Conservation (phyloP, 2,329 filamentous ascomycete genomes). For the Ceratocystis destructans region DNA sequence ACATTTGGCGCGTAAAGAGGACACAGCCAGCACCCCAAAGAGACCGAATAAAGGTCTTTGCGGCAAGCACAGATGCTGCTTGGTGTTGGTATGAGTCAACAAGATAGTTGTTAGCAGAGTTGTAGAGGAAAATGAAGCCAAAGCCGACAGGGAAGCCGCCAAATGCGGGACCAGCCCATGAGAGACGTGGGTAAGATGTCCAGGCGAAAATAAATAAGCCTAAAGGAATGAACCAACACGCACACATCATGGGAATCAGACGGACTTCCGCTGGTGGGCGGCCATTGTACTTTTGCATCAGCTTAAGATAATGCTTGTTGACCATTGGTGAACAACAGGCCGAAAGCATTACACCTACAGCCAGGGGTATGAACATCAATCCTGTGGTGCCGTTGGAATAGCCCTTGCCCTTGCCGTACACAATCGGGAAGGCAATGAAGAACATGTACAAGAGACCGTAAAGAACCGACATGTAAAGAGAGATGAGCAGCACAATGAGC, state of each 20-base stretch:
- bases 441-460: constrained; percentile 67
- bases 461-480: constrained; percentile 72
- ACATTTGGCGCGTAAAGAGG: constrained; percentile 75
- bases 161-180: constrained; percentile 59
- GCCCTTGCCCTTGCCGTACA: constrained; percentile 69
- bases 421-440: constrained; percentile 54
- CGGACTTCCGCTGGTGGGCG: constrained; percentile 64
- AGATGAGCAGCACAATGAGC: constrained; percentile 72
- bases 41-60: constrained; percentile 65
- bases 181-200: constrained; percentile 49
- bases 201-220: constrained; percentile 47
- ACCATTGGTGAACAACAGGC: constrained; percentile 56
- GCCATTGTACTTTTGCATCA: constrained; percentile 50
- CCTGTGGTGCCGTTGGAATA: constrained; percentile 62
- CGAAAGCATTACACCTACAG: constrained; percentile 53
- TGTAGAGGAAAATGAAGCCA: constrained; percentile 74
- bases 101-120: constrained; percentile 62
- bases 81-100: constrained; percentile 53
- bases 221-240: constrained; percentile 56
- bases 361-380: constrained; percentile 76
- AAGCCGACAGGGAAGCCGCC: constrained; percentile 62
- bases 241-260: constrained; percentile 69
- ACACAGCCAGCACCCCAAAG: constrained; percentile 70
- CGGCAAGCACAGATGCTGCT: constrained; percentile 66
- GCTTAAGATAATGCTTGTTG: constrained; percentile 65